Base-by-base conservation (phyloP, 371 early-diverging fungal species). In the Syncephalastrum contaminatum region DNA sequence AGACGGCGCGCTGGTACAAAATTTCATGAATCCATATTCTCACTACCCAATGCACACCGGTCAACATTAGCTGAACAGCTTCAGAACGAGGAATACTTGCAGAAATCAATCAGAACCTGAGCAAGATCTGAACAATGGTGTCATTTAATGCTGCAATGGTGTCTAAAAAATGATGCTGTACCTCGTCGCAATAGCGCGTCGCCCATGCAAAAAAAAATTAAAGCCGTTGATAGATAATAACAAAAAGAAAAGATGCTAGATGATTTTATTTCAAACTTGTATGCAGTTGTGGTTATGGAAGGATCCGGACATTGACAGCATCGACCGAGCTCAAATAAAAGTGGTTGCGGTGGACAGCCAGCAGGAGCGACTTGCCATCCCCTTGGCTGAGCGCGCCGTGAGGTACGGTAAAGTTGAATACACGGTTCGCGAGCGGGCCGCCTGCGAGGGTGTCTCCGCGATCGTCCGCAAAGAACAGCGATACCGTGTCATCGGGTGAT, bases 1-100 rank as follows among this genome's bases (percentile, higher is more conserved):
- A 86, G 0, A 84, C 21, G 4, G 69, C 58, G 1, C 87, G 69
- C 16, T 73, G 65, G 55, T 69, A 76, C 40, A 86, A 64, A 24
- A 86, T 79, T 42, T 77, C 66, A 58, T 83, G 80, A 18, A 86
- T 71, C 60, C 82, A 82, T 27, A 74, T 77, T 60, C 83, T 75
- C 16, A 84, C 74, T 78, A 53, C 20, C 25, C 5, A 48, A 27
- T 42, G 22, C 22, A 49, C 13, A 41, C 15, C 16, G 8, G 24
- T 20, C 42, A 16, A 27, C 25, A 51, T 40, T 19, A 48, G 45
- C 45, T 36, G 24, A 24, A 52, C 19, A 16, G 15, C 14, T n/a
- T 44, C 40, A 47, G n/a, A 41, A 22, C n/a, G n/a, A 44, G 15
- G n/a, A 27, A 25, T 36, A 69, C 55, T 59, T 60, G 45, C 66